Evolutionary conservation across 768 basidiomycete species (phyloP), one percentile per base, ranked within the genome.

Genomic region (Lactifluus piperatus): DNA sequence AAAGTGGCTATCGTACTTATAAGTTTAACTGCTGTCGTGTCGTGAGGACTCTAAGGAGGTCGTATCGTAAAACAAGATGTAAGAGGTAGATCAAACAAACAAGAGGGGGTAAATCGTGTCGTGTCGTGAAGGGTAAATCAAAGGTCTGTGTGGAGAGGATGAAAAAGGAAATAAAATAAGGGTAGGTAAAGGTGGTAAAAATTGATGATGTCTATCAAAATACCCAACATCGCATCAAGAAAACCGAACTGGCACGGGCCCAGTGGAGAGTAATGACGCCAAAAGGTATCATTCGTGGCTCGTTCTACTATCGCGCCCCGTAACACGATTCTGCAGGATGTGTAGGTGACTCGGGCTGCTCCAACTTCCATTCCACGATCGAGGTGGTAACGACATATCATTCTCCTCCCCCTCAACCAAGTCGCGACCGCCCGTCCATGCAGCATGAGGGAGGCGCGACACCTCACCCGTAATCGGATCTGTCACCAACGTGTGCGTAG

Each of bases 391-490:
- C 18, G 22, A 2, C 26, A 20, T 16, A 1, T 20, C 45, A 16
- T 60, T 49, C 6, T 49, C 30, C 8, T n/a, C 50, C 0, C 6
- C 11, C 34, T 13, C 27, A 27, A 50, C 34, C 27, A 27, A 50
- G 16, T 50, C 61, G 18, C 54, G 54, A 13, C 64, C 64, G 20
- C 54, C 64, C 20, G 62, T 59, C 62, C 62, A 63, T 13, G 62
- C 26, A 10, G 58, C 54, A 54, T 56, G 48, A 10, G 70, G 65
- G 49, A 71, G 60, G 49, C 70, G 71, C 60, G 69, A 61, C 6
- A 68, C 63, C 8, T 66, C 67, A 18, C 72, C 72, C 7, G 71
- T 71, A 2, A 70, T 58, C 10, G 72, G 71, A 54, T 73, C 72
- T 45, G 71, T 72, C 43, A 67, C 47, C 2, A 68, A 63, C 24